These are phyloP conservation scores for Sporobolus alterniflorus DNA, from an alignment of 202 grass and related monocot genomes.

Conservation along the genomic window DNA sequence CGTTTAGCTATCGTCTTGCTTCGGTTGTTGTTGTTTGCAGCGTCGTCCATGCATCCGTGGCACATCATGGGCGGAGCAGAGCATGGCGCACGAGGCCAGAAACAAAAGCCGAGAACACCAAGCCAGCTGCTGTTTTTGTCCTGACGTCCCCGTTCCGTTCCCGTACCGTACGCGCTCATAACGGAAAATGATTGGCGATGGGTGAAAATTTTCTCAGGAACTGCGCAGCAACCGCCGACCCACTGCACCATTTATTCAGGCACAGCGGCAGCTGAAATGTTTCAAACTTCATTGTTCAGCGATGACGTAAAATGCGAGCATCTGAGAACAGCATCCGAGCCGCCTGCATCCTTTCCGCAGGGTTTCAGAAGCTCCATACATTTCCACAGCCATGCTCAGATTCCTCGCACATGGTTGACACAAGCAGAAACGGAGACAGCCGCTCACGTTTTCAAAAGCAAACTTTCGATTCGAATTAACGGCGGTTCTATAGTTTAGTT, in stretches of 20 bases:
- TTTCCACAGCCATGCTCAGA: neutral
- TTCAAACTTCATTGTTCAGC: too few relatives aligned
- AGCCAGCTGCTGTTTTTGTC: too few relatives aligned
- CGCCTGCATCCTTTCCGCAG: neutral
- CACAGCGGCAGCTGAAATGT: too few relatives aligned
- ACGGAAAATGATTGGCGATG: neutral
- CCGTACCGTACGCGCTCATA: neutral
- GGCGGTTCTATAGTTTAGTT: neutral
- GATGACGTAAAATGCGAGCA: too few relatives aligned
- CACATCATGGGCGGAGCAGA: neutral
- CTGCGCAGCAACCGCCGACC: neutral
- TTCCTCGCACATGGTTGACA: neutral
- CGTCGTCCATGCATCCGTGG: neutral
- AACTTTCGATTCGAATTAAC: neutral
- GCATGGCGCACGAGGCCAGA: neutral
- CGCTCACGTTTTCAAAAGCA: neutral
- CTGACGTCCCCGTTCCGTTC: too few relatives aligned
- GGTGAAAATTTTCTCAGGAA: neutral
- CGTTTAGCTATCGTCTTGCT: neutral
- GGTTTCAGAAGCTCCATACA: neutral
- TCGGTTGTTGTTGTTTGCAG: neutral
- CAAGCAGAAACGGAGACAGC: neutral
- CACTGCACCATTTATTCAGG: neutral
- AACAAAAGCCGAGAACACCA: neutral
- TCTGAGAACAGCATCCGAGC: neutral